phyloP scores from a whole-genome alignment of 2,329 filamentous ascomycete species.

The Sarocladium strictum region DNA sequence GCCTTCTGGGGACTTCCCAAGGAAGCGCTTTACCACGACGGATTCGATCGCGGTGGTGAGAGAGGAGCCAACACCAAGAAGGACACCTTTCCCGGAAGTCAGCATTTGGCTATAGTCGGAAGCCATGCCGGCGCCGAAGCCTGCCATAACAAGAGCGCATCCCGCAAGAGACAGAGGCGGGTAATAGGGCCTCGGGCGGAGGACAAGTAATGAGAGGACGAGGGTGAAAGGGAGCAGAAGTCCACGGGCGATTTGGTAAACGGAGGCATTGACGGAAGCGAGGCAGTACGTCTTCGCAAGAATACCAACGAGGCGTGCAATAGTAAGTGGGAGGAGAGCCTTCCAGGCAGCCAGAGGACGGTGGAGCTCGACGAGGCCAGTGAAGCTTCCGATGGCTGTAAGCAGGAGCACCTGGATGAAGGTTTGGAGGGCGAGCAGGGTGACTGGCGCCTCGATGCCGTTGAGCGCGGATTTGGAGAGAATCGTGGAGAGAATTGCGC shows the following conservation, averaged over 20 bases:
- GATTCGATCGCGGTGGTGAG: conserved; percentile 21
- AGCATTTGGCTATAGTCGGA: conserved; percentile 22
- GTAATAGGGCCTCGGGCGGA: conserved; percentile 21
- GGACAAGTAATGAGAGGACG: conserved; percentile 19
- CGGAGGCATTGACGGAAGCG: conserved; percentile 21
- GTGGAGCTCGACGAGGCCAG: conserved; percentile 19
- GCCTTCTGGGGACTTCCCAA: conserved; percentile 20
- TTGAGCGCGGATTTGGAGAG: conserved; percentile 21
- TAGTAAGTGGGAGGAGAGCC: conserved; percentile 19
- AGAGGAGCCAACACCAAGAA: conserved; percentile 20
- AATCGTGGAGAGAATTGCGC: conserved; percentile 21
- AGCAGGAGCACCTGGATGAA: conserved; percentile 18
- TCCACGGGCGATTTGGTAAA: conserved; percentile 21
- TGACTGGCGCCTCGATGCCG: conserved; percentile 20
- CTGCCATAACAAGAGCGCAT: conserved; percentile 21
- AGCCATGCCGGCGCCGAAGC: conserved; percentile 21
- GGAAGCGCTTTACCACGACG: conserved; percentile 20
- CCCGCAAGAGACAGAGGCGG: conserved; percentile 20
- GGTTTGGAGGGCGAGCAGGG: conserved; percentile 20
- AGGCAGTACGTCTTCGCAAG: conserved; percentile 22
- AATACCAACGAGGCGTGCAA: conserved; percentile 19
- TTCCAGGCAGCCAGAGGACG: conserved; percentile 18
- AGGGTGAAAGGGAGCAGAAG: conserved; percentile 20
- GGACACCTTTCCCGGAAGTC: conserved; percentile 20
- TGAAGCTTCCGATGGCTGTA: conserved; percentile 17